Base-by-base conservation (phyloP, 2,329 filamentous ascomycete species). In the Diplocarpon rosae region DNA sequence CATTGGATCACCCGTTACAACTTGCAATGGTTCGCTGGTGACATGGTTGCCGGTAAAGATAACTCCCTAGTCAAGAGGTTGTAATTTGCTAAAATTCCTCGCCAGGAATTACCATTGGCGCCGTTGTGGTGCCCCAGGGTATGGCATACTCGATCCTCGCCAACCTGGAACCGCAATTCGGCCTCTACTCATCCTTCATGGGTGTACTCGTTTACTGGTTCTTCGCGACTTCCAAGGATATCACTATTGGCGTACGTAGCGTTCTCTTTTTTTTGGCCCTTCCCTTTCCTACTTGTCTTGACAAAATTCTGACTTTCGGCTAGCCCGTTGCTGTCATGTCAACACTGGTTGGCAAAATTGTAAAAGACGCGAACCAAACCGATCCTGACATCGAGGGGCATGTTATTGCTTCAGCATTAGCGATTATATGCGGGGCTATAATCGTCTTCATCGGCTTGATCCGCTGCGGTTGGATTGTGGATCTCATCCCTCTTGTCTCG, bases 171-270 rank as follows among this genome's bases (percentile, higher is more conserved):
- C 76, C 83, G 5, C 73, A 96, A 60, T 96, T 81, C 59, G 90
- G 90, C 42, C 74, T 96, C 1, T 94, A 94, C 65, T 92, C 90
- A 0, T 95, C 90, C 0, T 96, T 98, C 61, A 92, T 95, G 75
- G 92, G 90, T 40, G 89, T 94, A 13, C 64, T 95, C 51, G 73
- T 95, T 49, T 98, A 98, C 66, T 96, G 90, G 90, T 84, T 95
- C 61, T 96, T 96, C 59, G 92, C 89, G 29, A 98, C 92, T 0
- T 95, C 90, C 12, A 98, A 96, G 62, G 90, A 98, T 64, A 96
- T 98, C 59, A 95, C 90, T 9, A 96, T 96, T 45, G 90, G 90
- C 13, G 83, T 85, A 71, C 66, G 80, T 74, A 1, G 39, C 3
- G 7, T 16, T 12, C 31, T 30, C 14, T n/a, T 20, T 17, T 29